A percentile compares a stretch with the other conserved stretches of the same genome.
Conservation (phyloP, 805 yeast species). For the Pichia kluyveri region DNA sequence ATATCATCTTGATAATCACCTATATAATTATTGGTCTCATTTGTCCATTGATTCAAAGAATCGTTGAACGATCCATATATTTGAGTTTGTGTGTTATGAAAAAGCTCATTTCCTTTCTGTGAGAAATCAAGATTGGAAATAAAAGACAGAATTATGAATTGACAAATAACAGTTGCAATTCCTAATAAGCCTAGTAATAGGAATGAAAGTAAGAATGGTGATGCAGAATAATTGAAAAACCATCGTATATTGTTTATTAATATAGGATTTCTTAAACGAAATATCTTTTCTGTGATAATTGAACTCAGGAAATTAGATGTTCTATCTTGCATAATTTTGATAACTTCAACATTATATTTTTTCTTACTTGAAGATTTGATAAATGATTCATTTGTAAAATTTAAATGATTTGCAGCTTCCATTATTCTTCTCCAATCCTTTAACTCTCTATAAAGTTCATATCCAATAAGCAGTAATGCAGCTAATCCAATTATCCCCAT, state of each 20-base stretch:
- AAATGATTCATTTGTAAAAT: conserved; percentile 12
- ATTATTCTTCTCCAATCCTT: conserved; percentile 39
- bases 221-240: conserved; percentile 41
- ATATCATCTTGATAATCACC: conserved; percentile 37
- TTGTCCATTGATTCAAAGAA: conserved; percentile 40
- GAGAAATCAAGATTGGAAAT: conserved; percentile 3
- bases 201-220: conserved; percentile 41
- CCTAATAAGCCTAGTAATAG: conserved; percentile 53
- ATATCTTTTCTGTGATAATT: conserved; percentile 10
- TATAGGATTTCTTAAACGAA: conserved; percentile 9
- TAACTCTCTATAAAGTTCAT: conserved; percentile 36
- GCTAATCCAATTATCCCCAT: conserved; percentile 29
- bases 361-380: conserved; percentile 4
- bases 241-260: conserved; percentile 26
- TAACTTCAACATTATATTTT: conserved; percentile 17
- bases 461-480: conserved; percentile 33
- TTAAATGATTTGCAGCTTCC: conserved; percentile 23
- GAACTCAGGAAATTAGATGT: conserved; percentile 12
- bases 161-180: conserved; percentile 42
- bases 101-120: conserved; percentile 2
- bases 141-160: conserved; percentile 35
- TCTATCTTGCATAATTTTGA: conserved; percentile 20
- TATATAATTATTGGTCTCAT: conserved; percentile 48
- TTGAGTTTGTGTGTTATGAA: conserved; percentile 9
- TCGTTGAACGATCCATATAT: conserved; percentile 17